phyloP scores from a whole-genome alignment of 805 yeast species.

The Candida qinlingensis region DNA sequence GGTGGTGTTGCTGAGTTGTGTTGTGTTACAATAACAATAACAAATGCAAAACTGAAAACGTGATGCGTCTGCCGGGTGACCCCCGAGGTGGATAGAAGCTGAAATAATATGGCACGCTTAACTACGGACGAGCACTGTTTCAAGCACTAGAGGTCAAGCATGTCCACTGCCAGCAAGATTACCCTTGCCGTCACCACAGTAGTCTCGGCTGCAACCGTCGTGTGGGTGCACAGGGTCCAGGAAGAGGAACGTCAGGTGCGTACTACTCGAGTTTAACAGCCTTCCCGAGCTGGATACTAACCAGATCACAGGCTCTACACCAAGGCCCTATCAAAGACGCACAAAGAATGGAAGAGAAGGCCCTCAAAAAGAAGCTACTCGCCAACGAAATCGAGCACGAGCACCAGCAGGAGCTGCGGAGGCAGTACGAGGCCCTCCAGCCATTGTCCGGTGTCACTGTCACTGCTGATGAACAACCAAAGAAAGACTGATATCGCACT shows the following conservation, averaged over 20 bases:
- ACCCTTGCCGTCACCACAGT: conserved; percentile 59
- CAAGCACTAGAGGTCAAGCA: conserved; percentile 19
- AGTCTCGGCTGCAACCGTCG: conserved; percentile 53
- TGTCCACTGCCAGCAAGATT: conserved; percentile 78
- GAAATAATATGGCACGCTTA: too few species aligned
- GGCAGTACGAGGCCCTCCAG: conserved; percentile 53
- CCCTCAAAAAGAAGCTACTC: conserved; percentile 24
- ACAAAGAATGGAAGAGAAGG: conserved; percentile 35
- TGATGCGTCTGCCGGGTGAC: conserved; percentile 2
- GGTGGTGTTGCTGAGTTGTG: neutral
- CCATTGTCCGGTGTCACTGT: conserved; percentile 54
- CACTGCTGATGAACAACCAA: conserved; percentile 25
- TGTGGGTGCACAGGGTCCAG: conserved; percentile 69
- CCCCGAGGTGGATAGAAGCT: neutral
- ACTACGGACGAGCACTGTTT: too few species aligned
- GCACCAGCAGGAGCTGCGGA: conserved; percentile 54
- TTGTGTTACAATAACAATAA: neutral
- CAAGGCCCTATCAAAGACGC: conserved; percentile 87
- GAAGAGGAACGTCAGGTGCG: conserved; percentile 58
- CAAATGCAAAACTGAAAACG: conserved; percentile 1
- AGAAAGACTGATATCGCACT: neutral
- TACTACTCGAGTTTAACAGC: conserved; percentile 5
- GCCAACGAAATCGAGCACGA: conserved; percentile 62
- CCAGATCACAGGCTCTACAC: conserved; percentile 46
- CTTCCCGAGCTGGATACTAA: conserved; percentile 6